Base-by-base conservation (phyloP, 2,329 filamentous ascomycete species). In the Alternaria brassicae region DNA sequence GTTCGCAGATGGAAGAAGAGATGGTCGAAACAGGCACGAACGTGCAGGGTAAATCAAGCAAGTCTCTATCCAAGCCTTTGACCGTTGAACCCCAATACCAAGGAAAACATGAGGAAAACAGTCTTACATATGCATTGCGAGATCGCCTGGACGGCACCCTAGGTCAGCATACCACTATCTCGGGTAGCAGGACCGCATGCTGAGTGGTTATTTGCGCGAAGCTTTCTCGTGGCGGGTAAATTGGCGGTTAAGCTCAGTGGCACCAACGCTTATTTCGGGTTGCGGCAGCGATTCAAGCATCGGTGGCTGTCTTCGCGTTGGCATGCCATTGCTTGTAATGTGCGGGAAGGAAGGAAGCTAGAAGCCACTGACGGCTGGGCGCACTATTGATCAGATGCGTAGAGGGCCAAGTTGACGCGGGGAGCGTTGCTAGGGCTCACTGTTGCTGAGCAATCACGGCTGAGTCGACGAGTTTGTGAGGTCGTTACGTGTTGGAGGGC, bases 201-300 rank as follows among this genome's bases (percentile, higher is more conserved):
- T 56, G 17, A 41, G 17, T 56, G 42, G 53, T 50, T n/a, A 41
- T 12, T 41, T 13, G 9, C 12, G 44, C 36, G 42, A 49, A 56
- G 53, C 40, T 47, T 42, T 51, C 42, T 21, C 37, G 12, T 39
- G 21, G 34, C 47, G 55, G 48, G n/a, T 53, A 53, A 58, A 58
- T 30, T 47, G 13, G 25, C 41, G 55, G 55, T 41, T 58, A 58
- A 58, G 41, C 48, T 58, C 55, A 45, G 25, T 53, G 28, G 32
- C 41, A 58, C 48, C 55, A n/a, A 53, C 49, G 30, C 48, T 53
- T 44, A 19, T 27, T 40, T 53, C 9, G 32, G 25, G 32, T 34
- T 28, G 55, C 41, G 39, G 49, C 34, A 19, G 49, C 49, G 34
- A 53, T 47, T 40, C 41, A 53, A 52, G 40, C 55, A 27, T 53